phyloP scores from a whole-genome alignment of 306 rosid species.

The Cucumis melo region DNA sequence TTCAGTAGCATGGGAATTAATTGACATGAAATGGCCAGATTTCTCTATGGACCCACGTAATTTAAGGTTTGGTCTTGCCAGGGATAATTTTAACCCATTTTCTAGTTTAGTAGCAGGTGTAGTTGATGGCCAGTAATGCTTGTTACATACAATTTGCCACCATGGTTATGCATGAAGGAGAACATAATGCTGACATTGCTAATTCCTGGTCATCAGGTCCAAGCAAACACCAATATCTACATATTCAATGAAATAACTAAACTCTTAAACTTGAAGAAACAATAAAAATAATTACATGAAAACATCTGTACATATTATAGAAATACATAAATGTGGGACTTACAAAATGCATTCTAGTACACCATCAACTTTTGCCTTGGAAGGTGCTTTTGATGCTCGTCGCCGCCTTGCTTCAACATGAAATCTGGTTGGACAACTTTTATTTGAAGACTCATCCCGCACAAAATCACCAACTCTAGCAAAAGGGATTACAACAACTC shows the following conservation, averaged over 20 bases:
- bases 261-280: background rate
- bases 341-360: slow-evolving; percentile 85
- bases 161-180: too few relatives aligned
- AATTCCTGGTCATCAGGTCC: slow-evolving; percentile 98
- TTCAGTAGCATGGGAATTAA: too few relatives aligned
- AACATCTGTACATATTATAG: background rate
- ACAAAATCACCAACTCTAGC: slow-evolving; percentile 85
- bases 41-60: too few relatives aligned
- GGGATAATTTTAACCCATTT: too few relatives aligned
- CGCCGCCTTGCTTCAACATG: slow-evolving; percentile 81
- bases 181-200: too few relatives aligned
- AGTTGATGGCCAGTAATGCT: too few relatives aligned
- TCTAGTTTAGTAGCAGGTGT: too few relatives aligned
- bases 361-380: slow-evolving; percentile 86
- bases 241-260: slow-evolving; percentile 10
- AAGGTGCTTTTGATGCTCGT: slow-evolving; percentile 30
- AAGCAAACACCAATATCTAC: slow-evolving; percentile 95
- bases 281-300: background rate
- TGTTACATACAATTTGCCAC: too few relatives aligned
- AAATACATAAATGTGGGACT: slow-evolving; percentile 15
- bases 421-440: slow-evolving; percentile 76
- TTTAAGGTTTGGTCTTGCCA: too few relatives aligned
- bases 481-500: slow-evolving; percentile 74
- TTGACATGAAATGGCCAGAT: too few relatives aligned
- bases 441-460: slow-evolving; percentile 67